Percentiles rank a stretch among this genome's conserved stretches.
phyloP scores from a whole-genome alignment of 495 filamentous ascomycete species.

The Aspergillus taichungensis region DNA sequence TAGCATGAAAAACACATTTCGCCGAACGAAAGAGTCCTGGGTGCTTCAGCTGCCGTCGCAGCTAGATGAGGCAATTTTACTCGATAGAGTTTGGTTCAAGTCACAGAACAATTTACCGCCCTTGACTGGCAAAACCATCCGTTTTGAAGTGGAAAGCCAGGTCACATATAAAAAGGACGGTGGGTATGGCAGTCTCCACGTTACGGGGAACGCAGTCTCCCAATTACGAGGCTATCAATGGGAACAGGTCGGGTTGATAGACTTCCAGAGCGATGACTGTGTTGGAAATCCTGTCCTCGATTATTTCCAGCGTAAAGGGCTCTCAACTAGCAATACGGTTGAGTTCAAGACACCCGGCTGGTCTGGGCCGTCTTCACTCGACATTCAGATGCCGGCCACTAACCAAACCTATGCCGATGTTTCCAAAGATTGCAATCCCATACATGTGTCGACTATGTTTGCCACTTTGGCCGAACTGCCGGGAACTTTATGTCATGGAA shows the following conservation, averaged over 20 bases:
- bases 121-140: conserved; percentile 10
- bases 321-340: background rate
- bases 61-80: conserved; percentile 12
- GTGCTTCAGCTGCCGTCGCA: conserved; percentile 2
- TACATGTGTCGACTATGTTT: conserved; percentile 25
- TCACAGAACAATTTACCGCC: conserved; percentile 2
- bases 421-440: conserved; percentile 31
- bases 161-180: background rate
- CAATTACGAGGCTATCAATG: background rate
- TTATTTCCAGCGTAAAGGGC: conserved; percentile 22
- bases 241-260: conserved; percentile 2
- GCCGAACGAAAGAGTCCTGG: conserved; percentile 9
- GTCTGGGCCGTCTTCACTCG: conserved; percentile 5
- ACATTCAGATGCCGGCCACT: conserved; percentile 14
- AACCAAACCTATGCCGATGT: conserved; percentile 20
- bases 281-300: conserved; percentile 23
- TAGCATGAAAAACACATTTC: conserved; percentile 7
- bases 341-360: conserved; percentile 8
- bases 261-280: conserved; percentile 6
- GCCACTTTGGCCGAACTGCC: conserved; percentile 21
- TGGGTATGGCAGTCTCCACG: conserved; percentile 3
- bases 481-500: conserved; percentile 28
- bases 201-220: conserved; percentile 4
- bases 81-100: conserved; percentile 15
- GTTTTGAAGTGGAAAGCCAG: conserved; percentile 13